Conservation (phyloP, 371 early-diverging fungal genomes). For the Rhizoclosmatium hyalinum region DNA sequence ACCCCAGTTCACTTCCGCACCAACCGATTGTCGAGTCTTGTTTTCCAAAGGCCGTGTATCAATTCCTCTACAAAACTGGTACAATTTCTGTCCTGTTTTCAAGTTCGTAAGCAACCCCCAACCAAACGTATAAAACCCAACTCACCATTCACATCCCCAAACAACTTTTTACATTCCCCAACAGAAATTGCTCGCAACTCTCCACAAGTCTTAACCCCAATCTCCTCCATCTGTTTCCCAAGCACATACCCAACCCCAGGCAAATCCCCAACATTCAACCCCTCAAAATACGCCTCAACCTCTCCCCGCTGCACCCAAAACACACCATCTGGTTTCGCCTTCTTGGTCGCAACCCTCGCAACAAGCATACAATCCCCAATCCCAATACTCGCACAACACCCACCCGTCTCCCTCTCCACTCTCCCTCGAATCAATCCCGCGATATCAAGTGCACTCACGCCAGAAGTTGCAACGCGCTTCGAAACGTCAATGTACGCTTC, state of each 20-base stretch:
- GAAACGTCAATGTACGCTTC: slow-evolving; percentile 78
- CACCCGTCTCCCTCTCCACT: slow-evolving; percentile 60
- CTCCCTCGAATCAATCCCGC: slow-evolving; percentile 61
- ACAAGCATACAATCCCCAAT: slow-evolving; percentile 76
- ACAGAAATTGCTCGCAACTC: slow-evolving; percentile 58
- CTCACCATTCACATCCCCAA: slow-evolving; percentile 77
- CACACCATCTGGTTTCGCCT: slow-evolving; percentile 84
- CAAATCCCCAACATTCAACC: slow-evolving; percentile 43
- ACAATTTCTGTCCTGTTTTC: slow-evolving; percentile 24
- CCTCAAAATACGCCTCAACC: slow-evolving; percentile 29
- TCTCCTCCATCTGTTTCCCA: slow-evolving; percentile 45
- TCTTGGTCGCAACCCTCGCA: slow-evolving; percentile 80
- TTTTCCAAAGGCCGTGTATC: slow-evolving; percentile 73
- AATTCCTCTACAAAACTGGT: slow-evolving; percentile 64
- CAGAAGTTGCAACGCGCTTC: slow-evolving; percentile 46
- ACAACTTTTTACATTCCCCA: slow-evolving; percentile 58
- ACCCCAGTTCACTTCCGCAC: slow-evolving; percentile 80
- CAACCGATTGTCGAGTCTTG: slow-evolving; percentile 76
- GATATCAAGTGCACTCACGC: slow-evolving; percentile 44
- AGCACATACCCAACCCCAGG: slow-evolving; percentile 55
- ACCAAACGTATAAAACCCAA: slow-evolving; percentile 50
- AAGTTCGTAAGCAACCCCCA: slow-evolving; percentile 48
- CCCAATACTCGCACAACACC: slow-evolving; percentile 77
- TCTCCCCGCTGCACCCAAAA: slow-evolving; percentile 48
- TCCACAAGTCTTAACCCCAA: slow-evolving; percentile 58